These are phyloP conservation scores for Fistulinella prunicolor DNA, from an alignment of 768 basidiomycete species.

Conservation along the genomic window DNA sequence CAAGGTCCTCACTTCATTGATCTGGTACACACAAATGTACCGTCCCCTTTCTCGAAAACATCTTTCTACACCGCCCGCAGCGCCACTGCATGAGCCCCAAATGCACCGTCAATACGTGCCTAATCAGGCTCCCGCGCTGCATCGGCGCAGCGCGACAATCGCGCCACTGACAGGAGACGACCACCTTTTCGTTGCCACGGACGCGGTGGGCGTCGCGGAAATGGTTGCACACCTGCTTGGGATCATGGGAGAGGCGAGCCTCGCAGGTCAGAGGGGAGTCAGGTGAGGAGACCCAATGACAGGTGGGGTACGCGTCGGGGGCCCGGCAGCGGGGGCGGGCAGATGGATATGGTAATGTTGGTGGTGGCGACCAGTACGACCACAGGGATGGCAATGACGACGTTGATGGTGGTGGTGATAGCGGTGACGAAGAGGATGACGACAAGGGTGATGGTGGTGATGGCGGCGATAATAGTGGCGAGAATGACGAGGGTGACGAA, in stretches of 20 bases:
- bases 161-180: slow-evolving; percentile 10
- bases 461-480: no score
- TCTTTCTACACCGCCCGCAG: slow-evolving; percentile 11
- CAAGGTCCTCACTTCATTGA: background rate
- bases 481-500: background rate
- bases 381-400: no score
- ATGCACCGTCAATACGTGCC: slow-evolving; percentile 20
- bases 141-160: slow-evolving; percentile 13
- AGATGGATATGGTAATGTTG: background rate
- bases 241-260: slow-evolving; percentile 1
- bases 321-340: background rate
- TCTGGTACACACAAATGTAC: slow-evolving; percentile 6
- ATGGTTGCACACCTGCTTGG: slow-evolving; percentile 5
- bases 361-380: no score
- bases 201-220: slow-evolving; percentile 12
- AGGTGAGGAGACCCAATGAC: slow-evolving; percentile 9
- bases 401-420: no score
- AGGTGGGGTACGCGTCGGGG: background rate
- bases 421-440: no score
- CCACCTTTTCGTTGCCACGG: slow-evolving; percentile 17
- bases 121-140: slow-evolving; percentile 18
- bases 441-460: no score
- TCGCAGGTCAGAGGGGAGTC: slow-evolving; percentile 1
- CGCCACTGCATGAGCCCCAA: slow-evolving; percentile 12
- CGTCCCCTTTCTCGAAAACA: slow-evolving; percentile 17